A percentile compares a stretch with the other conserved stretches of the same genome.
phyloP scores from a whole-genome alignment of 148 eudicot species.

The Oxyria digyna region DNA sequence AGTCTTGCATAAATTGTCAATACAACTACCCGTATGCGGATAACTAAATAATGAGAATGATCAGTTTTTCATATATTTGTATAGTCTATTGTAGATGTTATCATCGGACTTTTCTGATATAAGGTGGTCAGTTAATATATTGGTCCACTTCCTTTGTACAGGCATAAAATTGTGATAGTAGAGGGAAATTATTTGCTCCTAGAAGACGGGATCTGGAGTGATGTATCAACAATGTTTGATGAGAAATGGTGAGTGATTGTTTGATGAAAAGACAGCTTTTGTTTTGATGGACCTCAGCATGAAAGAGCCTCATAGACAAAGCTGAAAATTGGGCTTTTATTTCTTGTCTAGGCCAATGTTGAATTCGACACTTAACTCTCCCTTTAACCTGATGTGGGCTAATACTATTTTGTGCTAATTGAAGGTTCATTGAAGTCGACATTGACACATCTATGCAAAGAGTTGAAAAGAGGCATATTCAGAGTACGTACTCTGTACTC shows the following conservation, averaged over 20 bases:
- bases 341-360: no score
- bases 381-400: no score
- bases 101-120: not conserved
- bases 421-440: conserved; percentile 83
- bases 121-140: not conserved
- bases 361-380: no score
- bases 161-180: conserved; percentile 91
- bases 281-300: no score
- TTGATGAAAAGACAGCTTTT: no score
- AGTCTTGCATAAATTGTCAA: no score
- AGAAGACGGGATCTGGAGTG: conserved; percentile 70
- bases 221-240: conserved; percentile 61
- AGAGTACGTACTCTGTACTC: conserved; percentile 39
- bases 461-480: conserved; percentile 70
- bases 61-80: not conserved
- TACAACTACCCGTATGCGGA: no score
- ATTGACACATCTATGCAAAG: conserved; percentile 71
- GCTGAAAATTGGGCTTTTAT: not conserved
- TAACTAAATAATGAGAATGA: not conserved
- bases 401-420: no score
- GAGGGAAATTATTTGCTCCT: conserved; percentile 91
- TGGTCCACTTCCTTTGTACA: conserved; percentile 11
- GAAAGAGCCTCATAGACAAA: no score
- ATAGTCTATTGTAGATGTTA: not conserved
- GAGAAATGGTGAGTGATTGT: conserved; percentile 61